Conservation (phyloP, 805 yeast genomes). For the Saccharomyces eubayanus region DNA sequence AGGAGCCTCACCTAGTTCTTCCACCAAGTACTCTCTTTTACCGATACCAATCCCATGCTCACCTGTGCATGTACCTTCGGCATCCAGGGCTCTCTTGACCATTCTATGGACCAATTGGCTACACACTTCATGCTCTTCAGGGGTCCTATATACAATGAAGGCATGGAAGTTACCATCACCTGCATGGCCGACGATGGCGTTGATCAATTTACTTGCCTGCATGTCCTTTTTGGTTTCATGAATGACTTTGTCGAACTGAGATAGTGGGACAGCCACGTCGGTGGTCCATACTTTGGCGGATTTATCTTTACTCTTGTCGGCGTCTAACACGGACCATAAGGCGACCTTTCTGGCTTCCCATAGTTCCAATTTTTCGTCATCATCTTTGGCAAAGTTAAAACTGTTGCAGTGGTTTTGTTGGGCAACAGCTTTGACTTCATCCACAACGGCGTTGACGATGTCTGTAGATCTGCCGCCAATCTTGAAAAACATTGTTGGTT, state of each 20-base stretch:
- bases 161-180: constrained; percentile 82
- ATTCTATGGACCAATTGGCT: constrained; percentile 47
- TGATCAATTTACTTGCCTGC: constrained; percentile 41
- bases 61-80: constrained; percentile 81
- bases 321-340: constrained; percentile 57
- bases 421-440: constrained; percentile 44
- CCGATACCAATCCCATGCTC: constrained; percentile 85
- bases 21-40: constrained; percentile 50
- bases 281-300: constrained; percentile 59
- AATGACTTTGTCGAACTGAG: constrained; percentile 55
- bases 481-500: constrained; percentile 58
- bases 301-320: constrained; percentile 45
- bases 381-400: constrained; percentile 56
- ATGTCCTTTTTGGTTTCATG: constrained; percentile 53
- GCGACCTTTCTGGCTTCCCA: constrained; percentile 74
- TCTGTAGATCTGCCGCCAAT: constrained; percentile 44
- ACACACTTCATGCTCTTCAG: constrained; percentile 40
- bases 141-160: constrained; percentile 48
- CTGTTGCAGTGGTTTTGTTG: constrained; percentile 43
- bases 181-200: constrained; percentile 68
- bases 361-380: constrained; percentile 55
- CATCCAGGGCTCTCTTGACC: constrained; percentile 55
- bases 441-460: constrained; percentile 37
- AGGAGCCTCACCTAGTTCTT: constrained; percentile 62
- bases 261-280: constrained; percentile 77